A percentile compares a stretch with the other conserved stretches of the same genome.
These are phyloP conservation scores for Triticum aestivum DNA, from an alignment of 176 grass and related monocot species.

Conservation along the genomic window DNA sequence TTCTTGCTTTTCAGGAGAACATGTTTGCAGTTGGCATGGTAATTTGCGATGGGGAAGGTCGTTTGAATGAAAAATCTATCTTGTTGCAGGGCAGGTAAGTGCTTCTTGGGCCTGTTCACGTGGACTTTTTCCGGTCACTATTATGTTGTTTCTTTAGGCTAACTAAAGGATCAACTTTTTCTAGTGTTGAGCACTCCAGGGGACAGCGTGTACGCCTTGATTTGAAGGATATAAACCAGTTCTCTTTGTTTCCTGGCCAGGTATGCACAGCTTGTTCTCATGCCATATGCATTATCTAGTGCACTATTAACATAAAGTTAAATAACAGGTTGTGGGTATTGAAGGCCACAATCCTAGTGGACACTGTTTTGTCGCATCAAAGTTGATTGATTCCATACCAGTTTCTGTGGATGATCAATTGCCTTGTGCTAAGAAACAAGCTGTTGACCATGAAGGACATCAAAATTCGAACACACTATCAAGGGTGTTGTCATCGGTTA, in stretches of 20 bases:
- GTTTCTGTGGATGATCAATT: conserved; percentile 42
- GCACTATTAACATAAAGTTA: conserved; percentile 18
- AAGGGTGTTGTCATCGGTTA: conserved; percentile 58
- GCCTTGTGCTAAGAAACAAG: conserved; percentile 79
- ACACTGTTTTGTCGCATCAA: conserved; percentile 78
- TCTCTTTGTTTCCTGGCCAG: conserved; percentile 94
- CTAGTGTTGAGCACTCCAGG: conserved; percentile 71
- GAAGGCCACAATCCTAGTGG: conserved; percentile 94
- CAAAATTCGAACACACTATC: conserved; percentile 42
- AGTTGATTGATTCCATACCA: conserved; percentile 73
- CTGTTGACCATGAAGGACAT: conserved; percentile 38
- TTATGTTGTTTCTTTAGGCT: conserved; percentile 28
- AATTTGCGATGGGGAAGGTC: conserved; percentile 91
- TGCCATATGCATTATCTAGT: conserved; percentile 16
- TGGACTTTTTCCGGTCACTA: not conserved
- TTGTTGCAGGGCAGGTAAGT: conserved; percentile 86
- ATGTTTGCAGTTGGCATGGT: conserved; percentile 89
- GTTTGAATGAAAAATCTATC: conserved; percentile 94
- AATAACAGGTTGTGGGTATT: conserved; percentile 77
- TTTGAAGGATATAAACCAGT: conserved; percentile 70
- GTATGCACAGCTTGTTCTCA: conserved; percentile 27
- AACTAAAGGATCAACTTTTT: conserved; percentile 13
- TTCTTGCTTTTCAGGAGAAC: conserved; percentile 62
- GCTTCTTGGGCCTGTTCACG: conserved; percentile 20
- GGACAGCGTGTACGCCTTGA: conserved; percentile 82